Evolutionary conservation across 2,329 filamentous ascomycete species (phyloP), one percentile per base, ranked within the genome.

Genomic region (Colletotrichum nymphaeae): DNA sequence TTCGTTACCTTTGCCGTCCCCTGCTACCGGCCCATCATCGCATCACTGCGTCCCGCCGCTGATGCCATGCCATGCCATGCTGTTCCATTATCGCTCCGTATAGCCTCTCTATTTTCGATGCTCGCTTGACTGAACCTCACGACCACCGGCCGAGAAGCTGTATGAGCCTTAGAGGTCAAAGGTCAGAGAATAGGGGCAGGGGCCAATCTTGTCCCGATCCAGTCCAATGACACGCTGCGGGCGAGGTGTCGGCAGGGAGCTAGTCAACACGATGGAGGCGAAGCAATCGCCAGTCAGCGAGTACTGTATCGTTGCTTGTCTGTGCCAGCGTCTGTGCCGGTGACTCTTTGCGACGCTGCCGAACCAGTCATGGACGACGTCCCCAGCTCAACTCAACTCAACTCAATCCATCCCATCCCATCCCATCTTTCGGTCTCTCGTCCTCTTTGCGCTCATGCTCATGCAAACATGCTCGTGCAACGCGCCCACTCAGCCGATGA

Each of bases 251-350:
- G 68, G 26, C 57, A 55, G 57, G 72, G 35, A 72, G 68, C 63
- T 67, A 74, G 52, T 32, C 62, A 46, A 74, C 68, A 67, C 72
- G 69, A 72, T 67, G 30, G 72, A 72, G 72, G 72, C 72, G 72
- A 74, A 74, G 72, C 72, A 74, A 70, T 73, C 69, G 53, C 66
- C 69, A 69, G 59, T 42, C 55, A 63, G 66, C 65, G 52, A 64
- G 56, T 49, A 69, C 56, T 73, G 65, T 42, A 52, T 58, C 58
- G 63, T 37, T 72, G 64, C 58, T 42, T 24, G 70, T 70, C 70
- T 57, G 70, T 70, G 70, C 67, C 67, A 70, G 46, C 42, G 70
- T 73, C 60, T 37, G 67, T 70, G 60, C 67, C 52, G 46, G 22
- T 59, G 70, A 65, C 60, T 66, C 11, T 63, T 37, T 68, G 58